These are phyloP conservation scores for Aspergillus oerlinghausenensis DNA, from an alignment of 2,329 filamentous ascomycete species.

Conservation along the genomic window DNA sequence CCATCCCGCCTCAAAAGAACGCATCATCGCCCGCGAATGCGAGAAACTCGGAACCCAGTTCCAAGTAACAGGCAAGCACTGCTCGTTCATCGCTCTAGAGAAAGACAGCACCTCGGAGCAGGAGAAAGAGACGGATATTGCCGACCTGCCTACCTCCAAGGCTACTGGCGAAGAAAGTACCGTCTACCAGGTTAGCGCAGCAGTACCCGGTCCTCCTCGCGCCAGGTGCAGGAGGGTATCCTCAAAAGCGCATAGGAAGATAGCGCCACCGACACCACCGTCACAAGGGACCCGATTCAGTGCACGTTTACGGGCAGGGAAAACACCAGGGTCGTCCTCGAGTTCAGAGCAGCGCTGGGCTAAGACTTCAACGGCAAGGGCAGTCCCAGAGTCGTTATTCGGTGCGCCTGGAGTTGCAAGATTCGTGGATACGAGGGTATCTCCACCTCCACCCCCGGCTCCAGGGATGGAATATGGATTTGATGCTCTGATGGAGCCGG, in stretches of 20 bases:
- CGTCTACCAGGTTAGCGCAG: neutral
- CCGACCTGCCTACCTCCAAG: neutral
- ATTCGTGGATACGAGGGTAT: no score
- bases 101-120: slow-evolving; percentile 14
- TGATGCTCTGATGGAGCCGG: neutral
- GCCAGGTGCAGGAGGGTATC: no score
- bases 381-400: no score
- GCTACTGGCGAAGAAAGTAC: no score
- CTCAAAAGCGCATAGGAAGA: no score
- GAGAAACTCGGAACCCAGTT: slow-evolving; percentile 62
- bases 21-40: slow-evolving; percentile 62
- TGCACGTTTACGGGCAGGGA: no score
- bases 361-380: no score
- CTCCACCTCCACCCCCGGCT: neutral
- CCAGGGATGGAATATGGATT: neutral
- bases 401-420: no score
- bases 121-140: neutral
- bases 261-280: no score
- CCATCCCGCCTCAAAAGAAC: slow-evolving; percentile 49
- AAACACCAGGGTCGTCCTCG: no score
- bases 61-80: slow-evolving; percentile 66
- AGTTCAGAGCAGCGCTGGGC: no score
- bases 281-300: no score
- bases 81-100: slow-evolving; percentile 67
- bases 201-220: neutral